Evolutionary conservation across 331 rosid genomes (phyloP).

Genomic region (Quercus tomentella): DNA sequence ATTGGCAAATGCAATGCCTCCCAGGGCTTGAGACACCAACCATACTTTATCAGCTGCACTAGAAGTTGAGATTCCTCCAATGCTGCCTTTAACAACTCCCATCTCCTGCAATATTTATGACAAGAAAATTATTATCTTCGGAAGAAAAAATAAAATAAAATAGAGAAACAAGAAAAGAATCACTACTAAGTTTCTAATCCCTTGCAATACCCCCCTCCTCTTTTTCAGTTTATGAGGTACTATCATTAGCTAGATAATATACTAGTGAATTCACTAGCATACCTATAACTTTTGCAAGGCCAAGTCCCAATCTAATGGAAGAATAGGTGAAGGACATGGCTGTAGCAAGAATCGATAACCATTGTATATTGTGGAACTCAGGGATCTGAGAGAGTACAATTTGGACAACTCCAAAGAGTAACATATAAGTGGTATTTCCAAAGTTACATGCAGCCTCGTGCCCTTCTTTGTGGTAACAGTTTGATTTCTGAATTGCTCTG

Average conservation of each 20-base stretch:
- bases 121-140: conserved; percentile 1
- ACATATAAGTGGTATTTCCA: no score
- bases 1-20: conserved; percentile 61
- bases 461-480: no score
- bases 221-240: no score
- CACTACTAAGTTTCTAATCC: no score
- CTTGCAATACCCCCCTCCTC: no score
- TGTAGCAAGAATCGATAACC: conserved; percentile 66
- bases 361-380: conserved; percentile 48
- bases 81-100: conserved; percentile 44
- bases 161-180: no score
- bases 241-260: no score
- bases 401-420: conserved; percentile 18
- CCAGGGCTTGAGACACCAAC: conserved; percentile 62
- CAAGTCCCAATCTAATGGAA: conserved; percentile 54
- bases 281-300: conserved; percentile 32
- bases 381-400: conserved; percentile 60
- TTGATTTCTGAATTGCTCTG: background rate
- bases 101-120: conserved; percentile 30
- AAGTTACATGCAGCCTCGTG: no score
- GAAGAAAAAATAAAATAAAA: no score
- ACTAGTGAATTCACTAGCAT: background rate
- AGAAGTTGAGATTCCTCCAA: conserved; percentile 31
- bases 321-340: conserved; percentile 57
- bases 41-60: conserved; percentile 34